Base-by-base conservation (phyloP, 2,329 filamentous ascomycete species). In the Aspergillus novoparasiticus region DNA sequence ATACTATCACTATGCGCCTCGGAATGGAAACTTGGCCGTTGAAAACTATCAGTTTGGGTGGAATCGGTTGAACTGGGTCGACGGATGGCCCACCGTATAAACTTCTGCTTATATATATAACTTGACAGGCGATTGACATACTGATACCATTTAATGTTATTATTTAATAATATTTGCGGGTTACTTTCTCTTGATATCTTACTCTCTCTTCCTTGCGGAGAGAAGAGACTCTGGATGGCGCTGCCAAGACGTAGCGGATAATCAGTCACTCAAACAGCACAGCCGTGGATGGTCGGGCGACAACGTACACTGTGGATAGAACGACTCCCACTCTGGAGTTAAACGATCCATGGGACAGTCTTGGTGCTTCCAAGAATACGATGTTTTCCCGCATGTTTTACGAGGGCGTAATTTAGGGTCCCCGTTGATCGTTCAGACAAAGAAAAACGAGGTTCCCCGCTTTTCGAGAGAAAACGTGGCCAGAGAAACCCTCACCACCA, bases 1-100 rank as follows among this genome's bases (percentile, higher is more conserved):
- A 6, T 89, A 89, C 72, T 89, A 89, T 70, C 87, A 89, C 70
- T 89, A 89, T 70, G 76, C 86, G 3, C 76, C 86, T 66, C 86
- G 82, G 4, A 75, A 76, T 4, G 80, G 84, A 63, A 84, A 84
- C 3, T 80, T 85, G 57, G 76, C 72, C 0, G 81, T 85, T 65
- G 77, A 73, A 8, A 66, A 79, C 36, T 79, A 82, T 62, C 70
- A 76, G 53, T 83, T 83, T 70, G 81, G 81, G n/a, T 84, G 81
- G 81, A 84, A 84, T 66, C 70, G 68, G 10, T 66, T 84, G 19
- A 74, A 69, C 45, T 84, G 78, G 73, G 73, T 71, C 21, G 69
- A 73, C 56, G 82, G 80, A 34, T 84, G 82, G 82, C 82, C 82
- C 4, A 62, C 64, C 12, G 72, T 80, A 6, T 77, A 69, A 48